Conservation (phyloP, 192 early-diverging fungal species). For the Coemansia sp. region DNA sequence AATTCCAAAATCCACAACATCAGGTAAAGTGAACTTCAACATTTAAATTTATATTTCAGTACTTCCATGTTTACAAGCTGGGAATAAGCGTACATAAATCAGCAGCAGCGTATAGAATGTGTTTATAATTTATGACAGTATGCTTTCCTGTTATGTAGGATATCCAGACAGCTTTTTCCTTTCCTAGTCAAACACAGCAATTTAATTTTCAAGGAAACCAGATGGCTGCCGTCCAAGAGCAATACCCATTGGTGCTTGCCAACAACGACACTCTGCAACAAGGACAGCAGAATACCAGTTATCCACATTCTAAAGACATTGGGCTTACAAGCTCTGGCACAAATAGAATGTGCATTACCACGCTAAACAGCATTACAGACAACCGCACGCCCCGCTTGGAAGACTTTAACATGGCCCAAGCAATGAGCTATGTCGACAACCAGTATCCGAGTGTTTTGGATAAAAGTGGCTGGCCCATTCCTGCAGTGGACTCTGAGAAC, state of each 20-base stretch:
- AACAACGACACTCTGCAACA: neutral
- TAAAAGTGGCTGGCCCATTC: conserved; percentile 24
- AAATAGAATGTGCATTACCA: neutral
- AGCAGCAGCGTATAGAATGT: no score
- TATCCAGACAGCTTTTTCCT: neutral
- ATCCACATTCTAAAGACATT: neutral
- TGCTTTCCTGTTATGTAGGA: neutral
- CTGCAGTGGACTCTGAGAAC: neutral
- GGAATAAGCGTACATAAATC: no score
- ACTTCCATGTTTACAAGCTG: neutral
- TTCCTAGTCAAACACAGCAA: neutral
- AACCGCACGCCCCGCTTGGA: conserved; percentile 27
- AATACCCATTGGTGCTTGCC: neutral
- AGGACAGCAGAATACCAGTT: neutral
- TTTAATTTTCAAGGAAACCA: neutral
- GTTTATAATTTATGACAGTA: neutral
- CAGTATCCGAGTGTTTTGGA: conserved; percentile 9
- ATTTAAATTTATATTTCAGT: neutral
- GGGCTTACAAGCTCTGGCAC: neutral
- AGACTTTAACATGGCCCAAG: conserved; percentile 20
- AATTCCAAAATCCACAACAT: neutral
- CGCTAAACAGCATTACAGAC: conserved; percentile 6
- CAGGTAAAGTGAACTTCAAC: neutral
- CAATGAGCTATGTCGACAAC: conserved; percentile 33
- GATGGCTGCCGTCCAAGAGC: neutral